Conservation (phyloP, 2,329 filamentous ascomycete species). For the Clarireedia homoeocarpa region DNA sequence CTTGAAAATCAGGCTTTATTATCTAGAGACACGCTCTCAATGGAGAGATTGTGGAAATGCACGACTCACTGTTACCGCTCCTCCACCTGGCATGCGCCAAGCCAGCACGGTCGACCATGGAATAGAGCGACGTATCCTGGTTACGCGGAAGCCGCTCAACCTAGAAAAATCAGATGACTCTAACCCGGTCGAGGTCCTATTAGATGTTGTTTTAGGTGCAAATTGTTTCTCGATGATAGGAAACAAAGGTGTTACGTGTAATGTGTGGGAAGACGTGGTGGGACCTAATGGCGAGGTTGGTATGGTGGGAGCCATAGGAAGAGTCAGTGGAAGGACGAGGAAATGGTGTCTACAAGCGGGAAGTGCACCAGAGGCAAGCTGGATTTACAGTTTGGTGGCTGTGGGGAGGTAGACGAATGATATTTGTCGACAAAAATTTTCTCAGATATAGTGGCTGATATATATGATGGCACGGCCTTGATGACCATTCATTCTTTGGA, state of each 20-base stretch:
- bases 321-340: conserved; percentile 20
- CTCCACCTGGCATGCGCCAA: conserved; percentile 54
- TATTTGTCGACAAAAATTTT: too few species aligned
- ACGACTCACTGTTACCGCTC: conserved; percentile 70
- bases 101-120: conserved; percentile 54
- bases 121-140: conserved; percentile 77
- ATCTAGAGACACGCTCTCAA: conserved; percentile 65
- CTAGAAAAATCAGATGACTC: conserved; percentile 10
- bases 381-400: conserved; percentile 20
- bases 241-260: conserved; percentile 20
- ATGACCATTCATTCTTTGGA: too few species aligned
- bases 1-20: conserved; percentile 79
- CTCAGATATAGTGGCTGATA: too few species aligned
- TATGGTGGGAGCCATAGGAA: conserved; percentile 18
- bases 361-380: conserved; percentile 21
- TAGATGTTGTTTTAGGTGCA: conserved; percentile 21
- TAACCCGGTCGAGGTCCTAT: conserved; percentile 6
- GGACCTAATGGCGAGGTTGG: conserved; percentile 24
- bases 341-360: conserved; percentile 24
- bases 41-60: conserved; percentile 92
- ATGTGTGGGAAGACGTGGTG: conserved; percentile 24
- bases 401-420: conserved; percentile 3
- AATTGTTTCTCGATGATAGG: conserved; percentile 21
- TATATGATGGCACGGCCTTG: too few species aligned
- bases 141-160: conserved; percentile 48